A percentile compares a stretch with the other conserved stretches of the same genome.
phyloP scores from a whole-genome alignment of 2,329 filamentous ascomycete genomes.

The Myotisia sp. region DNA sequence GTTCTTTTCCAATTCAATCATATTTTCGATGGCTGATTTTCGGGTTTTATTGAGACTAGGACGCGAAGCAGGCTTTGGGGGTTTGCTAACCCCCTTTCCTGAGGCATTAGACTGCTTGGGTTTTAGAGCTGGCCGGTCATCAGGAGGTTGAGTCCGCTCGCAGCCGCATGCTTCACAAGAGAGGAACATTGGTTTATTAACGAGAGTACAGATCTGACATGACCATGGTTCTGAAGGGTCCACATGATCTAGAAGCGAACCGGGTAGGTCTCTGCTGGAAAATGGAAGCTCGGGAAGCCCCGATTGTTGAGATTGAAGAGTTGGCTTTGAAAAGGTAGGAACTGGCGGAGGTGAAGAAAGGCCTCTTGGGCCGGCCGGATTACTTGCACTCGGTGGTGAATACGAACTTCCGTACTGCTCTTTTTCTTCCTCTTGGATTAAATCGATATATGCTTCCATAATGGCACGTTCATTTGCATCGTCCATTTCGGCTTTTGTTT shows the following conservation, averaged over 20 bases:
- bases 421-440: constrained; percentile 65
- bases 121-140: no score
- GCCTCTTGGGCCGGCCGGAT: constrained; percentile 35
- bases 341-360: constrained; percentile 25
- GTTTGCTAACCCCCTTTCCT: background rate
- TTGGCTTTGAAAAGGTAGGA: constrained; percentile 15
- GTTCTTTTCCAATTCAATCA: constrained; percentile 27
- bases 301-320: background rate
- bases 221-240: constrained; percentile 38
- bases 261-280: constrained; percentile 5
- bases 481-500: constrained; percentile 73
- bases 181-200: constrained; percentile 45
- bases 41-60: constrained; percentile 11
- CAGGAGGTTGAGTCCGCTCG: constrained; percentile 39
- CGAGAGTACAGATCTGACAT: constrained; percentile 47
- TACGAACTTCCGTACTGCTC: constrained; percentile 46
- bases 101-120: constrained; percentile 11
- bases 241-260: constrained; percentile 16
- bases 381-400: constrained; percentile 38
- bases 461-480: constrained; percentile 81
- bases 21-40: constrained; percentile 24
- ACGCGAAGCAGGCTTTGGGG: constrained; percentile 5
- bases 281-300: no score
- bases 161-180: constrained; percentile 47
- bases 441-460: constrained; percentile 68